Conservation (phyloP, 495 filamentous ascomycete genomes). For the Penicillium roqueforti region DNA sequence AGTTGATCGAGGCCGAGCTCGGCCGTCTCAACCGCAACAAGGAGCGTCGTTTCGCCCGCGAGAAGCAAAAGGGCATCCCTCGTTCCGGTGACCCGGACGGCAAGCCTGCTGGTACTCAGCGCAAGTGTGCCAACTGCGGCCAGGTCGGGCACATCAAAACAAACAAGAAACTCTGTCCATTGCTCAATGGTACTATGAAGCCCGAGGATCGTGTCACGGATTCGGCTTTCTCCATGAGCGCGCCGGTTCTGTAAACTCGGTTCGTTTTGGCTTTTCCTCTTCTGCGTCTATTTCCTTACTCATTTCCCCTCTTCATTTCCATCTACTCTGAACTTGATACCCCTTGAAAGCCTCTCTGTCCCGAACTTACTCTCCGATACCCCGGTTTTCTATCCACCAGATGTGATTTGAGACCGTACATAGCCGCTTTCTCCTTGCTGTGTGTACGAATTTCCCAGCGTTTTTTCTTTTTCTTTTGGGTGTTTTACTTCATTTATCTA, state of each 20-base stretch:
- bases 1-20: slow-evolving; percentile 68
- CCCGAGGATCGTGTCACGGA: slow-evolving; percentile 57
- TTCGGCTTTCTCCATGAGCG: slow-evolving; percentile 52
- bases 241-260: slow-evolving; percentile 32
- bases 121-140: slow-evolving; percentile 97
- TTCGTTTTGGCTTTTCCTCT: not conserved
- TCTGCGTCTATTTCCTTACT: not conserved
- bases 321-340: slow-evolving; percentile 14
- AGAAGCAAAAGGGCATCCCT: slow-evolving; percentile 72
- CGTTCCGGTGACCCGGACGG: slow-evolving; percentile 41
- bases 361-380: slow-evolving; percentile 2
- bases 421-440: not conserved
- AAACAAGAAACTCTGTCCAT: slow-evolving; percentile 96
- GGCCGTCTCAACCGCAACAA: slow-evolving; percentile 82
- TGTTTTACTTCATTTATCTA: not conserved
- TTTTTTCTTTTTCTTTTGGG: not conserved
- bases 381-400: not conserved
- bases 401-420: not conserved
- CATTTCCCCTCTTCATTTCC: not conserved
- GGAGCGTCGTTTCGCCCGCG: slow-evolving; percentile 83
- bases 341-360: not conserved
- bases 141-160: slow-evolving; percentile 97
- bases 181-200: slow-evolving; percentile 83
- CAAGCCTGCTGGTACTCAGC: slow-evolving; percentile 64
- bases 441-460: not conserved